phyloP scores from a whole-genome alignment of 2,329 filamentous ascomycete genomes.

The Xylaria sp. region DNA sequence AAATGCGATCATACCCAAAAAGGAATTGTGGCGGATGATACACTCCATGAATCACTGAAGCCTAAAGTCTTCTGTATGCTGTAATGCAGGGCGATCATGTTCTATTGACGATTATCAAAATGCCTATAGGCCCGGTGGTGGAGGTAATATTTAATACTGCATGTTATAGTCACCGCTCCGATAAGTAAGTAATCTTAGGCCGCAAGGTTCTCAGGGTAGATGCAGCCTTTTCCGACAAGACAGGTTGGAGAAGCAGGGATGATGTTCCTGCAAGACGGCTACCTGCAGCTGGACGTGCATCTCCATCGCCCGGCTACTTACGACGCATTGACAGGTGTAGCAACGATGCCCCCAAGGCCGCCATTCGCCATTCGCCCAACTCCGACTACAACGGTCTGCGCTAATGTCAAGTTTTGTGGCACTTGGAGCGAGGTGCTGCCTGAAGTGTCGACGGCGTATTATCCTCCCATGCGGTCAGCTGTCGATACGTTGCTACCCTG shows the following conservation, averaged over 20 bases:
- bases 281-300: constrained; percentile 30
- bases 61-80: constrained; percentile 16
- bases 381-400: constrained; percentile 28
- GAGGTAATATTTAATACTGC: constrained; percentile 28
- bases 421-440: constrained; percentile 33
- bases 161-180: constrained; percentile 15
- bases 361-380: constrained; percentile 31
- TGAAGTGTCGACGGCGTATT: constrained; percentile 30
- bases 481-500: constrained; percentile 28
- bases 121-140: constrained; percentile 23
- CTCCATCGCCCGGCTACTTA: constrained; percentile 33
- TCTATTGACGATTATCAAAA: constrained; percentile 12
- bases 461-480: constrained; percentile 26
- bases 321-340: constrained; percentile 28
- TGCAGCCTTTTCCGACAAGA: constrained; percentile 36
- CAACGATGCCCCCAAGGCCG: constrained; percentile 22
- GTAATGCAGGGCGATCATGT: constrained; percentile 25
- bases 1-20: constrained; percentile 12
- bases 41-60: constrained; percentile 16
- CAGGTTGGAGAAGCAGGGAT: constrained; percentile 35
- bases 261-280: constrained; percentile 31
- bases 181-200: constrained; percentile 26
- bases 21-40: constrained; percentile 21
- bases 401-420: constrained; percentile 34
- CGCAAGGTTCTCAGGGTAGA: constrained; percentile 29